Percentiles rank a stretch among this genome's conserved stretches.
These are phyloP conservation scores for Ceratobasidium sp. DNA, from an alignment of 1,284 basidiomycete species.

Conservation along the genomic window DNA sequence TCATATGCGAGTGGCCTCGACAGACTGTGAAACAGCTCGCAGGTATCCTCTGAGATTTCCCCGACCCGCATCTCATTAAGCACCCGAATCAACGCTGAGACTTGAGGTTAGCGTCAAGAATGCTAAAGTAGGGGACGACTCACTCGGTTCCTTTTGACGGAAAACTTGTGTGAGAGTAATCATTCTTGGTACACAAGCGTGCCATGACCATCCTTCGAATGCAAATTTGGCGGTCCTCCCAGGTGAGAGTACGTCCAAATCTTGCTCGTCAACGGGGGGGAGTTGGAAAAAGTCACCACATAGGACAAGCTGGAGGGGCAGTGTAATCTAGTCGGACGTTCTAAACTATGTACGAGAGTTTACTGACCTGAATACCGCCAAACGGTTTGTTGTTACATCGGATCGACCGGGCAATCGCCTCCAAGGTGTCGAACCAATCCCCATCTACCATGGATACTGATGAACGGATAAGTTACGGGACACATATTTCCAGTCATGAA, in stretches of 20 bases:
- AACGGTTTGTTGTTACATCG: slow-evolving; percentile 79
- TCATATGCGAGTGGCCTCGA: slow-evolving; percentile 38
- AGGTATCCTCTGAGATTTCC: slow-evolving; percentile 1
- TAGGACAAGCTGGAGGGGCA: slow-evolving; percentile 70
- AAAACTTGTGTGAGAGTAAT: slow-evolving; percentile 74
- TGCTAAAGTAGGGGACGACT: neutral
- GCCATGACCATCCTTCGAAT: slow-evolving; percentile 87
- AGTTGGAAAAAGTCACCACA: slow-evolving; percentile 95
- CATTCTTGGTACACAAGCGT: slow-evolving; percentile 63
- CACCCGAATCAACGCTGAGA: slow-evolving; percentile 60
- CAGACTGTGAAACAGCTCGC: slow-evolving; percentile 29
- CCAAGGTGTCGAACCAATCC: slow-evolving; percentile 88
- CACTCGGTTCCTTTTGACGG: slow-evolving; percentile 57
- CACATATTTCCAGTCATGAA: neutral
- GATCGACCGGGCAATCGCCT: slow-evolving; percentile 69
- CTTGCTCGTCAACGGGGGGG: slow-evolving; percentile 79
- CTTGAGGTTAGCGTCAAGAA: neutral
- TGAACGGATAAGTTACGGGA: slow-evolving; percentile 6
- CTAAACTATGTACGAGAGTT: slow-evolving; percentile 22
- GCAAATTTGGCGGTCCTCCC: slow-evolving; percentile 64
- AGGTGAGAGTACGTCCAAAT: slow-evolving; percentile 51
- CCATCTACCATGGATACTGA: slow-evolving; percentile 98
- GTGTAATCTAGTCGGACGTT: slow-evolving; percentile 42
- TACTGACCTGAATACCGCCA: slow-evolving; percentile 93
- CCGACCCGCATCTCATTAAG: slow-evolving; percentile 46